These are phyloP conservation scores for Forsythia viridissima DNA, from an alignment of 257 asterid genomes.

Conservation along the genomic window DNA sequence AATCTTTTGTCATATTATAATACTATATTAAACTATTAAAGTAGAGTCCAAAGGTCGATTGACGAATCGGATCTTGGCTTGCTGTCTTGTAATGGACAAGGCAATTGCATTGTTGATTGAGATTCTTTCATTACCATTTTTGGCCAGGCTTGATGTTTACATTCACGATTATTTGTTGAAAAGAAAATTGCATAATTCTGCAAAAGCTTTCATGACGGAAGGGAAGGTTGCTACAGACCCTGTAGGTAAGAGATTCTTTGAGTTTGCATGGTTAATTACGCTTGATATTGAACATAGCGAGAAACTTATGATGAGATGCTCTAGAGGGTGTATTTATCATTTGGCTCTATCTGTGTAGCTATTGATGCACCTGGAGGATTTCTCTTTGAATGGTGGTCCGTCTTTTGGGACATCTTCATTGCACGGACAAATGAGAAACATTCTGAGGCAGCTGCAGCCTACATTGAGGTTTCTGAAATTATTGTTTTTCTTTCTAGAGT, in stretches of 20 bases:
- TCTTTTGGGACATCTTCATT: conserved; percentile 98
- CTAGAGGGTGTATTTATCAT: background rate
- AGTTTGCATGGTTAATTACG: background rate
- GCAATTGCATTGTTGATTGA: conserved; percentile 3
- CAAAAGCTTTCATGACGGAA: conserved; percentile 97
- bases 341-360: conserved; percentile 51
- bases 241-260: conserved; percentile 64
- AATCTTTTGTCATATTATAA: background rate
- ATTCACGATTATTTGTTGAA: conserved; percentile 94
- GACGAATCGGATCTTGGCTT: no score
- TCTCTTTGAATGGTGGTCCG: conserved; percentile 99
- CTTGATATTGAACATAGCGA: background rate
- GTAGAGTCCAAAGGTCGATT: no score
- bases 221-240: conserved; percentile 99
- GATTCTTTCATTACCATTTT: background rate
- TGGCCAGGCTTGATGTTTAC: conserved; percentile 97
- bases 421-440: conserved; percentile 98
- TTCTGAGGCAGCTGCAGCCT: conserved; percentile 98
- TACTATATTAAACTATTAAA: no score
- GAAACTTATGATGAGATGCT: background rate
- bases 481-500: conserved; percentile 23
- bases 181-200: conserved; percentile 84
- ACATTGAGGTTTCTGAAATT: conserved; percentile 74
- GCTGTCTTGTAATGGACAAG: background rate
- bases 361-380: conserved; percentile 99